Percentiles rank a stretch among this genome's conserved stretches.
Conservation (phyloP, 306 rosid genomes). For the Cucumis sativus region Cucumber_9930_V3 NC_026657.2:7033501-7034000, state of each 20-base stretch:
- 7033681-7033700: too few species aligned
- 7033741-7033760: too few species aligned
- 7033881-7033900: conserved; percentile 4
- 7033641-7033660: too few species aligned
- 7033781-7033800: too few species aligned
- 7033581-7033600: conserved; percentile 22
- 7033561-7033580: conserved; percentile 14
- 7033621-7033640: too few species aligned
- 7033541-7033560: background rate
- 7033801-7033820: too few species aligned
- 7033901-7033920: conserved; percentile 10
- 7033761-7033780: too few species aligned
- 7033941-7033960: conserved; percentile 22
- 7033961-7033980: conserved; percentile 16
- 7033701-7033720: too few species aligned
- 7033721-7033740: too few species aligned
- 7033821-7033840: too few species aligned
- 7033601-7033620: conserved; percentile 5
- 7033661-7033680: too few species aligned
- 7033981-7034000: conserved; percentile 19
- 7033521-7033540: conserved; percentile 21
- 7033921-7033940: conserved; percentile 35
- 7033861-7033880: background rate
- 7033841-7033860: too few species aligned
- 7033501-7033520: conserved; percentile 25